Percentiles rank a stretch among this genome's conserved stretches.
These are phyloP conservation scores for Aspergillus sp. DNA, from an alignment of 2,329 filamentous ascomycete species.

Conservation along the genomic window DNA sequence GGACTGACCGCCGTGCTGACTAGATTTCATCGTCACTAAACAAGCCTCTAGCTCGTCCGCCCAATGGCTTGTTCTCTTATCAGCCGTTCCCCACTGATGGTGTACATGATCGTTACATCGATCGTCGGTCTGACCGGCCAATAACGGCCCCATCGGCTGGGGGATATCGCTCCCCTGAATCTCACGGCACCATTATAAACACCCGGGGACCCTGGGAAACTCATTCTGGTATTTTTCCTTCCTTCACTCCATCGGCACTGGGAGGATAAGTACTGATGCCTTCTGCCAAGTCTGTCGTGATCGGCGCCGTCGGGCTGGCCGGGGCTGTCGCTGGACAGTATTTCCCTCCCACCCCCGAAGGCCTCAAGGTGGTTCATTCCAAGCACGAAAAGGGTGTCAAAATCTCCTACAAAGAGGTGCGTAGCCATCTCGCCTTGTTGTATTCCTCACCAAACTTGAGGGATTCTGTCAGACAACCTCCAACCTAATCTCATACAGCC, in stretches of 20 bases:
- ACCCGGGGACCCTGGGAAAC: neutral
- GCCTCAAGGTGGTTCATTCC: conserved; percentile 41
- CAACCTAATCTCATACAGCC: conserved; percentile 26
- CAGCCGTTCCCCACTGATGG: too few relatives aligned
- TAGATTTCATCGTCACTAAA: too few relatives aligned
- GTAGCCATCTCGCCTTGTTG: neutral
- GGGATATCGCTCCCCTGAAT: neutral
- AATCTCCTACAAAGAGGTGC: conserved; percentile 48
- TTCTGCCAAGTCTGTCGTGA: conserved; percentile 5
- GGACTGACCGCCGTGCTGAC: too few relatives aligned
- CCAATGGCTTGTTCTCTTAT: too few relatives aligned
- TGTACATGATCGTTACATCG: conserved; percentile 11
- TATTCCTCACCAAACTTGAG: too few relatives aligned
- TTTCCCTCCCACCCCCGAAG: conserved; percentile 42
- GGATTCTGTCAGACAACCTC: too few relatives aligned
- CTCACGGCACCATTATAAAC: neutral
- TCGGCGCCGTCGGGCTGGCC: conserved; percentile 17
- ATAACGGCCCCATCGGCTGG: neutral
- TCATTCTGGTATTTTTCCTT: neutral
- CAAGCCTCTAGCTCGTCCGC: too few relatives aligned
- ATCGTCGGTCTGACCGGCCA: conserved; percentile 4
- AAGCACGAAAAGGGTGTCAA: conserved; percentile 42
- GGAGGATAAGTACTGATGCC: conserved; percentile 7
- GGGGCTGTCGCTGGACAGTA: conserved; percentile 27
- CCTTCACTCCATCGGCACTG: neutral